Base-by-base conservation (phyloP, 83 land plant species). In the Diphasiastrum complanatum region DNA sequence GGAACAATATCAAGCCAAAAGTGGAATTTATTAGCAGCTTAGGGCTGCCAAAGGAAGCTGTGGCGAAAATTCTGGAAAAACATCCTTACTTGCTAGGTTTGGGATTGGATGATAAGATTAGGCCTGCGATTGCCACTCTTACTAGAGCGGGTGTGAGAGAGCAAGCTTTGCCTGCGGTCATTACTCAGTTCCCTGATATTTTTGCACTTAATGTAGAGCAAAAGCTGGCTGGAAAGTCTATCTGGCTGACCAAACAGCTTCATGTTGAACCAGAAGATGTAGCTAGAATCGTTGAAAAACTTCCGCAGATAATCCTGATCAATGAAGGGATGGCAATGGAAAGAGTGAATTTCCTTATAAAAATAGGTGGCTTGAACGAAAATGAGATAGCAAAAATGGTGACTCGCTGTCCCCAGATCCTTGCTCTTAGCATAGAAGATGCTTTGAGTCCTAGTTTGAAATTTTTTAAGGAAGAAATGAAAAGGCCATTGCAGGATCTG, bases 11-110 rank as follows among this genome's bases (percentile, higher is more conserved):
- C 34, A 82, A 85, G 70, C 89, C 86, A 47, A 82, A 82, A 47
- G 89, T 87, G 12, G 97, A 91, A 45, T 82, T 71, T 59, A 69
- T 86, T n/a, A 67, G 59, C 55, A 65, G 76, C 35, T 36, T 81
- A 30, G 97, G 89, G 4, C 63, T 91, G 14, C 81, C 89, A 11
- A 74, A 75, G 33, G 59, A 70, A 19, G 85, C 77, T 38, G 69
- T 87, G 36, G 97, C 89, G 30, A 80, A 79, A 58, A 55, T 91
- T 55, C 81, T 91, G 31, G 97, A 91, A 79, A 74, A 69, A 38
- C 73, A 77, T 29, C 89, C 97, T 24, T 76, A 78, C 55, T 75
- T 91, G 18, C 78, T 91, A 34, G 95, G 93, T 0, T 86, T 81
- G 59, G 70, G 55, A 20, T 68, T 91, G 43, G 78, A 82, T 11